These are phyloP conservation scores for Fragaria ananassa DNA, from an alignment of 306 rosid species.

Conservation along the genomic window DNA sequence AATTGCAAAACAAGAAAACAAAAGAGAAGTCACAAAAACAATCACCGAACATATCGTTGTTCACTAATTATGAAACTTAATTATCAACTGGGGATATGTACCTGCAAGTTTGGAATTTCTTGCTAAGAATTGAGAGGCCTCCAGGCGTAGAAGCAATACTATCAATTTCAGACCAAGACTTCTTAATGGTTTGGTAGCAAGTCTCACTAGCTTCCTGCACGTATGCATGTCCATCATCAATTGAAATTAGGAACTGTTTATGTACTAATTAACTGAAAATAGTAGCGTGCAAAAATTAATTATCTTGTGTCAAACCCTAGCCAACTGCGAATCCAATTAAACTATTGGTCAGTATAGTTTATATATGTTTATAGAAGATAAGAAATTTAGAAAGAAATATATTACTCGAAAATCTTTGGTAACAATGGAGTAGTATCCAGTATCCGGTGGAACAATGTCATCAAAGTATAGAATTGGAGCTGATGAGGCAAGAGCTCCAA, in stretches of 20 bases:
- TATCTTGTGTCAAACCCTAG: background rate
- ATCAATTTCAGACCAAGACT: conserved; percentile 68
- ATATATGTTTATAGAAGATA: background rate
- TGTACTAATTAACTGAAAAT: background rate
- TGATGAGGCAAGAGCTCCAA: conserved; percentile 82
- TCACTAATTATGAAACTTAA: background rate
- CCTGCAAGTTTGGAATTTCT: conserved; percentile 52
- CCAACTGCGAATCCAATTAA: background rate
- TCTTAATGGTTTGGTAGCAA: conserved; percentile 30
- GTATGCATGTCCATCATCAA: background rate
- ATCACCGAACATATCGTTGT: no score
- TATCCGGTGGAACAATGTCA: conserved; percentile 35
- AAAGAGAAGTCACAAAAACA: background rate
- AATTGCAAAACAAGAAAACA: background rate
- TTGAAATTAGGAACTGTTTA: background rate
- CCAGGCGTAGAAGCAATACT: conserved; percentile 34
- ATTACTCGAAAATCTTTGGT: conserved; percentile 44
- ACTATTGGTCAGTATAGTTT: no score
- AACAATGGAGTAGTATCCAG: conserved; percentile 40
- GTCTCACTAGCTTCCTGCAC: conserved; percentile 35
- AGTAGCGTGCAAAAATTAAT: background rate
- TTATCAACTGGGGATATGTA: background rate
- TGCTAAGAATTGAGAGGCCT: conserved; percentile 56
- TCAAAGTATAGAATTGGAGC: conserved; percentile 70
- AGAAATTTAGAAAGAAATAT: background rate